These are phyloP conservation scores for Aspergillus flavus DNA, from an alignment of 2,329 filamentous ascomycete species.

Conservation along the genomic window DNA sequence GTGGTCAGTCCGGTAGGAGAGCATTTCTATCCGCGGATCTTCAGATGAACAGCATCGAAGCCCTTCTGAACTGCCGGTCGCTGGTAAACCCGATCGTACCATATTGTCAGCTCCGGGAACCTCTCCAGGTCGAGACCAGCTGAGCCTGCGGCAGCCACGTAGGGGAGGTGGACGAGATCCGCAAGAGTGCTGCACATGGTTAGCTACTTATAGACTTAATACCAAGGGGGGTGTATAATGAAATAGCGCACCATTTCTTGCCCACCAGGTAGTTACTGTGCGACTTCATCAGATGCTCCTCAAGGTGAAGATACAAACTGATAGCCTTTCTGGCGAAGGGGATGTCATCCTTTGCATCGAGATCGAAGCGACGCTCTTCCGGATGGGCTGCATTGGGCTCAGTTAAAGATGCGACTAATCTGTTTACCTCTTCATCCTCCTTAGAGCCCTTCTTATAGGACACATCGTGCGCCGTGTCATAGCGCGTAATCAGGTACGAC, in stretches of 20 bases:
- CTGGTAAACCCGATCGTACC: conserved; percentile 15
- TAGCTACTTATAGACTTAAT: neutral
- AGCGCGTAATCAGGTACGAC: conserved; percentile 8
- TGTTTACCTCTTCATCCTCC: conserved; percentile 3
- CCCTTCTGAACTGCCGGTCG: conserved; percentile 1
- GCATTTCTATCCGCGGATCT: neutral
- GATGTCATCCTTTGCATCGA: neutral
- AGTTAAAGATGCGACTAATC: neutral
- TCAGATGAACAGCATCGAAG: neutral
- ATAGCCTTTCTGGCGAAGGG: conserved; percentile 9
- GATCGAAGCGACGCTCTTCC: neutral
- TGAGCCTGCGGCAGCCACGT: conserved; percentile 10
- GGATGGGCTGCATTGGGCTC: neutral
- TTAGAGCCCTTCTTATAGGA: conserved; percentile 7
- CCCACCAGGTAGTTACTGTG: conserved; percentile 11
- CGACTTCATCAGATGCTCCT: conserved; percentile 12
- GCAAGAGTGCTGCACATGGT: conserved; percentile 13
- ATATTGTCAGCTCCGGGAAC: conserved; percentile 18
- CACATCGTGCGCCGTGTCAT: conserved; percentile 4
- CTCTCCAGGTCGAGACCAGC: conserved; percentile 13
- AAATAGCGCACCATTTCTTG: conserved; percentile 15
- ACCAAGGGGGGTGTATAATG: neutral
- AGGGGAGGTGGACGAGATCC: conserved; percentile 14
- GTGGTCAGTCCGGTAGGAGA: neutral
- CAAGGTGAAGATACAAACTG: conserved; percentile 14